Evolutionary conservation across 768 basidiomycete species (phyloP).

Genomic region (Naganishia vaughanmartiniae): DNA sequence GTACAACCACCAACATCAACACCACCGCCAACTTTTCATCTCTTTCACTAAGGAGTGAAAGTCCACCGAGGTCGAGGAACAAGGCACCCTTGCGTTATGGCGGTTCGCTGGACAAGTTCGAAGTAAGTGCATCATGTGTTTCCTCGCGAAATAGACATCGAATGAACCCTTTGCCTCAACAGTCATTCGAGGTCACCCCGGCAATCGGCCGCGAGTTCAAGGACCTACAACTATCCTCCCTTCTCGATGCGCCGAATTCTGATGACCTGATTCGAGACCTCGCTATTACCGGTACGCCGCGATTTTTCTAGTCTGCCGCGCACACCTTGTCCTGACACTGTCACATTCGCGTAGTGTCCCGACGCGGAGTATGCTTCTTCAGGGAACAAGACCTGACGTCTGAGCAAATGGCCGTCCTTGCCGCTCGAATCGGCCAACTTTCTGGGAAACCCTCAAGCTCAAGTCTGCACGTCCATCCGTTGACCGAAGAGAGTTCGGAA

Average conservation of each 20-base stretch:
- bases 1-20: background rate
- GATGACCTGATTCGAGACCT: slow-evolving; percentile 61
- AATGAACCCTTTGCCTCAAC: background rate
- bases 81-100: slow-evolving; percentile 37
- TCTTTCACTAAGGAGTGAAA: slow-evolving; percentile 9
- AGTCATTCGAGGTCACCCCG: slow-evolving; percentile 55
- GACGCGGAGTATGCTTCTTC: slow-evolving; percentile 53
- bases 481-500: slow-evolving; percentile 45
- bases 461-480: slow-evolving; percentile 48
- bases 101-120: slow-evolving; percentile 40
- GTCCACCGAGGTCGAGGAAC: slow-evolving; percentile 16
- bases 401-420: slow-evolving; percentile 45
- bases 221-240: slow-evolving; percentile 56
- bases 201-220: slow-evolving; percentile 62
- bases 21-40: background rate
- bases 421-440: slow-evolving; percentile 39
- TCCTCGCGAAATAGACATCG: background rate
- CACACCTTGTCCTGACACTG: background rate
- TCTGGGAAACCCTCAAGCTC: slow-evolving; percentile 46
- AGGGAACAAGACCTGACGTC: slow-evolving; percentile 45
- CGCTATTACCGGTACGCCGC: slow-evolving; percentile 54
- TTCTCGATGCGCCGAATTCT: slow-evolving; percentile 56
- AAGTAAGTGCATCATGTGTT: slow-evolving; percentile 7
- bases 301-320: background rate
- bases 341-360: slow-evolving; percentile 40